These are phyloP conservation scores for Pelargonium citronellum DNA, from an alignment of 441 rosid genomes.

Conservation along the genomic window DNA sequence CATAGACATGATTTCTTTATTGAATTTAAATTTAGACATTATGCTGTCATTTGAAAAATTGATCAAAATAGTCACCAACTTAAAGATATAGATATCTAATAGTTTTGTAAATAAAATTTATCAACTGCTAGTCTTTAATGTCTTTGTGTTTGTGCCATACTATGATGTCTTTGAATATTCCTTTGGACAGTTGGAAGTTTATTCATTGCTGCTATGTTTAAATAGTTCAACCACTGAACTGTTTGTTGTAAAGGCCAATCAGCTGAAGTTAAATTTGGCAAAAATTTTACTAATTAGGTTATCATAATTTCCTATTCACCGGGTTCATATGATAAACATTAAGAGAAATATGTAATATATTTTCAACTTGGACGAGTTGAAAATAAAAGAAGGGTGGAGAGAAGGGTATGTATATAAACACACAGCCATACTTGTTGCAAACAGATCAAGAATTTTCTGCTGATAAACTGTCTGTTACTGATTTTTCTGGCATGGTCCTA, in stretches of 20 bases:
- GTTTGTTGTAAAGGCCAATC: background rate
- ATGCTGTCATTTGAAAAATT: too few species aligned
- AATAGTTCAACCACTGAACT: too few species aligned
- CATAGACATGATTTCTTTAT: too few species aligned
- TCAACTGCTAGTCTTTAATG: background rate
- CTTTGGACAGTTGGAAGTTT: background rate
- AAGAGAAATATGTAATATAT: background rate
- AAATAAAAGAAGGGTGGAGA: background rate
- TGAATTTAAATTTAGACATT: too few species aligned
- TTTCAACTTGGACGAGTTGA: background rate
- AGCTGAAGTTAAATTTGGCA: background rate
- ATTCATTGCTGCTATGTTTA: too few species aligned
- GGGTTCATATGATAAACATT: background rate
- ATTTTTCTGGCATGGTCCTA: background rate
- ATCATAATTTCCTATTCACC: background rate
- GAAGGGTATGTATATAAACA: background rate
- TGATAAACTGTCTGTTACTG: background rate
- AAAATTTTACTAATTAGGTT: background rate
- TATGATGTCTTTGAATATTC: background rate
- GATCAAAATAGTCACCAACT: background rate
- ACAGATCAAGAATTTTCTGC: background rate
- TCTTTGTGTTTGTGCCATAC: background rate
- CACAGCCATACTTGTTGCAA: background rate
- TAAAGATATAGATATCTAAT: background rate
- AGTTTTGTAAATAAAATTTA: background rate